phyloP scores from a whole-genome alignment of 345 rosid species.

The Mangifera indica region DNA sequence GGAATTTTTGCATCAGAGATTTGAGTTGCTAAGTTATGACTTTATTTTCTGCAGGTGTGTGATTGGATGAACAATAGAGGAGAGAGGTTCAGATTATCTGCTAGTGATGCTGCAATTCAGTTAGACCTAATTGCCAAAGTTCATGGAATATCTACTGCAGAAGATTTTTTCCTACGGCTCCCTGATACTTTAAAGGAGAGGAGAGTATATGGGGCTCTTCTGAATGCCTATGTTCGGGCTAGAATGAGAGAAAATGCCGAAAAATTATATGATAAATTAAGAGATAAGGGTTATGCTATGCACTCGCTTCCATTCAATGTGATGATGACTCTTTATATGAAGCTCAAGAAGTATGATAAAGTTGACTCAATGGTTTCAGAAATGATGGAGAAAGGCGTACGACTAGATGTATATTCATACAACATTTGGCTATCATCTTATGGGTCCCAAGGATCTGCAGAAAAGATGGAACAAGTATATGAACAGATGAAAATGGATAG shows the following conservation, averaged over 20 bases:
- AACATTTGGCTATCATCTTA: slow-evolving; percentile 91
- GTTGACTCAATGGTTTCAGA: slow-evolving; percentile 69
- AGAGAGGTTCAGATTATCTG: slow-evolving; percentile 65
- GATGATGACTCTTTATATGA: slow-evolving; percentile 98
- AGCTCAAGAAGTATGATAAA: slow-evolving; percentile 64
- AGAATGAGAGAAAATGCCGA: slow-evolving; percentile 71
- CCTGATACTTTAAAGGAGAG: slow-evolving; percentile 67
- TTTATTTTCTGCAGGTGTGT: slow-evolving; percentile 47
- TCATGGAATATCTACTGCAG: slow-evolving; percentile 67
- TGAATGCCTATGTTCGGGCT: slow-evolving; percentile 69
- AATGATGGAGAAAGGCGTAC: slow-evolving; percentile 70
- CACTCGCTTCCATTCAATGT: slow-evolving; percentile 85
- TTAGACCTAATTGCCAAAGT: slow-evolving; percentile 87
- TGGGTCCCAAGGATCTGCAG: slow-evolving; percentile 64
- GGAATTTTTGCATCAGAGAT: not conserved
- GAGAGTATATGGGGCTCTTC: slow-evolving; percentile 78
- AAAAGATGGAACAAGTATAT: slow-evolving; percentile 76
- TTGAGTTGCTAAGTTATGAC: not conserved
- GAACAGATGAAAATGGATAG: slow-evolving; percentile 67
- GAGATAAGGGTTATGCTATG: slow-evolving; percentile 56
- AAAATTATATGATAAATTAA: slow-evolving; percentile 56
- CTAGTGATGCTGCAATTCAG: slow-evolving; percentile 93
- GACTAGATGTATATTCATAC: slow-evolving; percentile 77
- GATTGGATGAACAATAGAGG: slow-evolving; percentile 88
- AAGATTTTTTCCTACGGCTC: slow-evolving; percentile 56